Percentiles rank a stretch among this genome's conserved stretches.
Evolutionary conservation across 2,329 filamentous ascomycete genomes (phyloP).

Genomic region (Talaromyces sp.): DNA sequence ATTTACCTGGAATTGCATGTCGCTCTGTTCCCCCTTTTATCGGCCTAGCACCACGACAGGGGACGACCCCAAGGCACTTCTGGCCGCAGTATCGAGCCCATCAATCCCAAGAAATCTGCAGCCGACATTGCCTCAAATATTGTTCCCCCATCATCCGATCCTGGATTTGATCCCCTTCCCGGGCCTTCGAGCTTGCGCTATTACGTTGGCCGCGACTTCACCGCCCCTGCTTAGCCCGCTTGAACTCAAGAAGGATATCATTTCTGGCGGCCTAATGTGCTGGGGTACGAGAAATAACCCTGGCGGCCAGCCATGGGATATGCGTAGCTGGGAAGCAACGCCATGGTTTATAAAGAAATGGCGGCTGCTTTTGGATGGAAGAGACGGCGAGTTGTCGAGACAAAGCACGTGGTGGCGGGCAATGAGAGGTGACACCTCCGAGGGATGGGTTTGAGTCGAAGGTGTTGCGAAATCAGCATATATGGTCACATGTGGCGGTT

Average conservation of each 20-base stretch:
- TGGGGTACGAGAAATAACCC: conserved; percentile 6
- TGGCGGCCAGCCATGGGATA: conserved; percentile 40
- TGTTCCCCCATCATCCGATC: conserved; percentile 11
- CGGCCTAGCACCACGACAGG: neutral
- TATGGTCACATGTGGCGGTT: neutral
- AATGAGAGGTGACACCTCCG: conserved; percentile 14
- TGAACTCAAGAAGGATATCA: conserved; percentile 12
- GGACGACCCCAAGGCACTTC: conserved; percentile 4
- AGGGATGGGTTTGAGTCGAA: neutral
- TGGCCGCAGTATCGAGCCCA: conserved; percentile 1
- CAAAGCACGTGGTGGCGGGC: conserved; percentile 20
- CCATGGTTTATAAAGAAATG: conserved; percentile 44
- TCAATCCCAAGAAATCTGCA: conserved; percentile 9
- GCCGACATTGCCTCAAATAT: conserved; percentile 9
- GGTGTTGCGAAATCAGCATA: neutral
- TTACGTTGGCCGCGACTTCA: conserved; percentile 6
- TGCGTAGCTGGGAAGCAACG: conserved; percentile 42
- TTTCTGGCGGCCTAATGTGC: conserved; percentile 12
- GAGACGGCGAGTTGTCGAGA: conserved; percentile 30
- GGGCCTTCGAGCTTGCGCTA: conserved; percentile 5
- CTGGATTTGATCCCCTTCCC: conserved; percentile 11
- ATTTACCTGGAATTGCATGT: neutral
- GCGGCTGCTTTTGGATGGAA: conserved; percentile 29
- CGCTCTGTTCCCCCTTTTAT: conserved; percentile 8
- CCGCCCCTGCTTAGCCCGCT: conserved; percentile 5